Percentiles rank a stretch among this genome's conserved stretches.
These are phyloP conservation scores for Alternaria triticina DNA, from an alignment of 2,329 filamentous ascomycete species.

Conservation along the genomic window DNA sequence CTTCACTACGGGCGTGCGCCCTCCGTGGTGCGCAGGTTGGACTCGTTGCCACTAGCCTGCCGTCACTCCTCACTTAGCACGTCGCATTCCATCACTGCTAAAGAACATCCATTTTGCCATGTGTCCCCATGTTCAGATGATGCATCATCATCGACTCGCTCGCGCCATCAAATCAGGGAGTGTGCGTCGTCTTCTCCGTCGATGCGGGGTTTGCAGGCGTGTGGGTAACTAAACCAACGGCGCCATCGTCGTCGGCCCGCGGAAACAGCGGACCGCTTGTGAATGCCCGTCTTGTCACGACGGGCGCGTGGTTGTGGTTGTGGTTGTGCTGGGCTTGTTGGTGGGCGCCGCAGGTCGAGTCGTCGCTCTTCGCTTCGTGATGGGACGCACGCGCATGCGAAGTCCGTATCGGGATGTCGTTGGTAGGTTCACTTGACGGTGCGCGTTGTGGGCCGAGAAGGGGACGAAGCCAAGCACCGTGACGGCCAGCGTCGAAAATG, in stretches of 20 bases:
- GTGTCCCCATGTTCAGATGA: no score
- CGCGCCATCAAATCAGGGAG: background rate
- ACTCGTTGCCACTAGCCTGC: background rate
- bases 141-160: background rate
- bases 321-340: background rate
- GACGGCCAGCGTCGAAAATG: background rate
- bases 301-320: background rate
- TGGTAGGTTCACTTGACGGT: background rate
- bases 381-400: background rate
- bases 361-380: background rate
- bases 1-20: background rate
- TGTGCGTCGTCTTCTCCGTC: background rate
- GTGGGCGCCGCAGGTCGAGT: background rate
- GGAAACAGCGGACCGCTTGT: rapidly evolving
- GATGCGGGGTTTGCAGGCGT: background rate
- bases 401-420: background rate
- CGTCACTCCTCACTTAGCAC: background rate
- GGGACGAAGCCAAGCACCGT: background rate
- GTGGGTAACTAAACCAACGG: background rate
- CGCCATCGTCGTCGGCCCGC: background rate
- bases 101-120: no score
- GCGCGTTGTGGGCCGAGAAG: background rate
- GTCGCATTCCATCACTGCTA: no score
- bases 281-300: rapidly evolving
- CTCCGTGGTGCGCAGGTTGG: background rate